These are phyloP conservation scores for Fabrea salina DNA, from an alignment of 169 alveolate genomes.

Conservation along the genomic window DNA sequence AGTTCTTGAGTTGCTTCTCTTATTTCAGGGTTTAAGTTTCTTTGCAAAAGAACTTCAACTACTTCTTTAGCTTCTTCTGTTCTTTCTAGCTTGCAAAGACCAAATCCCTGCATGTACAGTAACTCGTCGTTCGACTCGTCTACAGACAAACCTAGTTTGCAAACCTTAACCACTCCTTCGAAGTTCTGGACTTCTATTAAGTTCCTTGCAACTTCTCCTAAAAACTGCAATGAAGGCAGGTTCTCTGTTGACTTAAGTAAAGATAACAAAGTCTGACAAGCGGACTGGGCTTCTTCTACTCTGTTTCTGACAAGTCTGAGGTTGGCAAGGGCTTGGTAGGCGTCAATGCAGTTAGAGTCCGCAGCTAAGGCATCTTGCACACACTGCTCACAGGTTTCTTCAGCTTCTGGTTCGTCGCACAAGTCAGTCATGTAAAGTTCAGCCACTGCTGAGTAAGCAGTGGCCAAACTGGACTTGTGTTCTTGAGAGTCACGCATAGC, in stretches of 20 bases:
- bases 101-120: conserved; percentile 50
- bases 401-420: conserved; percentile 55
- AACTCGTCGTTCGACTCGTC: conserved; percentile 49
- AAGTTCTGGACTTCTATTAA: conserved; percentile 37
- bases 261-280: background rate
- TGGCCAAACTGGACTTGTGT: conserved; percentile 24
- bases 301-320: conserved; percentile 51
- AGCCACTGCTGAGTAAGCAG: conserved; percentile 55
- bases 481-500: background rate
- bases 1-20: conserved; percentile 20
- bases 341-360: conserved; percentile 43
- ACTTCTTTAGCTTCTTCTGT: conserved; percentile 40
- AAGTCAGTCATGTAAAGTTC: conserved; percentile 61
- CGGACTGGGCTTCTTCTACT: conserved; percentile 48
- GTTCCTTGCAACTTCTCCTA: conserved; percentile 40
- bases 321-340: conserved; percentile 45
- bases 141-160: conserved; percentile 40
- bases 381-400: conserved; percentile 43
- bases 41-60: background rate
- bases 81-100: conserved; percentile 41
- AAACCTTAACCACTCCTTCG: conserved; percentile 31
- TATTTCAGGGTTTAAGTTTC: background rate
- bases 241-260: conserved; percentile 9
- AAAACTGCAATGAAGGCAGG: conserved; percentile 47
- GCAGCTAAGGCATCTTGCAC: conserved; percentile 41